Conservation (phyloP, 2,329 filamentous ascomycete genomes). For the Clonostachys byssicola region DNA sequence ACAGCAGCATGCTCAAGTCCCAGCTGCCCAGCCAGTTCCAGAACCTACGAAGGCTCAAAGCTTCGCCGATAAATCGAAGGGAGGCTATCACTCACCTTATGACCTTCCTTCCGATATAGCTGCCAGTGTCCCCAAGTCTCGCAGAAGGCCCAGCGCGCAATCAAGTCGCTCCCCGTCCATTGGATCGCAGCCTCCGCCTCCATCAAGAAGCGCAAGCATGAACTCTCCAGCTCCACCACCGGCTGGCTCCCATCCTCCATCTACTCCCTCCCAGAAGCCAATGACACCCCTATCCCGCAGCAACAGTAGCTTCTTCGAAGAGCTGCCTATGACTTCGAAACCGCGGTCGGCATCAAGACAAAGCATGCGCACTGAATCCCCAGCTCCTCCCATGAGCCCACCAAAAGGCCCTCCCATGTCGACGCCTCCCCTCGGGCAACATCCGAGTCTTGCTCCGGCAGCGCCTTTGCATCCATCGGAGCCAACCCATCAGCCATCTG, state of each 20-base stretch:
- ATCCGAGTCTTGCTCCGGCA: slow-evolving; percentile 6
- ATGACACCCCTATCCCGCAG: slow-evolving; percentile 23
- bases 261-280: slow-evolving; percentile 18
- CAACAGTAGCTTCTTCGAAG: slow-evolving; percentile 70
- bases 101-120: slow-evolving; percentile 85
- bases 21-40: slow-evolving; percentile 22
- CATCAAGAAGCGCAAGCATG: slow-evolving; percentile 56
- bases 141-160: slow-evolving; percentile 59
- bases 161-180: slow-evolving; percentile 41
- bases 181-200: slow-evolving; percentile 44
- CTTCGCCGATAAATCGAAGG: slow-evolving; percentile 86
- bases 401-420: slow-evolving; percentile 16
- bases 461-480: slow-evolving; percentile 13
- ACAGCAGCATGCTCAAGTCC: slow-evolving; percentile 29
- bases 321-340: slow-evolving; percentile 61
- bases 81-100: slow-evolving; percentile 90
- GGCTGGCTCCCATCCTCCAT: slow-evolving; percentile 21
- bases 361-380: slow-evolving; percentile 33
- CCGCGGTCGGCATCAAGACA: slow-evolving; percentile 58
- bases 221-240: slow-evolving; percentile 20
- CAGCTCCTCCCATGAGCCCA: slow-evolving; percentile 12
- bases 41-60: slow-evolving; percentile 64
- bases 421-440: slow-evolving; percentile 9
- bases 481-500: slow-evolving; percentile 12
- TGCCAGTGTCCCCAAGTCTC: slow-evolving; percentile 51